phyloP scores from a whole-genome alignment of 78 protist species.

The Capsaspora owczarzaki region DNA sequence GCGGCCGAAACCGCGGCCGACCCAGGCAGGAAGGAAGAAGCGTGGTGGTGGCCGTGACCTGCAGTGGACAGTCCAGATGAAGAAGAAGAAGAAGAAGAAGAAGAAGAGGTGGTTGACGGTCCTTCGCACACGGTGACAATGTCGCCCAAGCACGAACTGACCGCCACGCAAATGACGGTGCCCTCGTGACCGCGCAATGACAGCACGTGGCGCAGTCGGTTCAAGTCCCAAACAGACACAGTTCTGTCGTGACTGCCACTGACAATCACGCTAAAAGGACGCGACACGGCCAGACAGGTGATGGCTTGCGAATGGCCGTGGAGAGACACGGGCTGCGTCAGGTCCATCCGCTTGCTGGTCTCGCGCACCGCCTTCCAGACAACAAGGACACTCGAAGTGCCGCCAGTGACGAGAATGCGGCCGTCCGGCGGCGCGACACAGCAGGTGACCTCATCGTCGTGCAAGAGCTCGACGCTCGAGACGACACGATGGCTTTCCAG shows the following conservation, averaged over 20 bases:
- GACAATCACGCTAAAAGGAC: constrained; percentile 30
- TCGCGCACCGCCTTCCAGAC: constrained; percentile 40
- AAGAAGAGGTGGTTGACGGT: background rate
- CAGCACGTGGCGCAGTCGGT: constrained; percentile 35
- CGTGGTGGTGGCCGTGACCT: too few relatives aligned
- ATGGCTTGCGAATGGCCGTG: constrained; percentile 54
- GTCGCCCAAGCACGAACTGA: background rate
- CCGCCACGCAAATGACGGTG: background rate
- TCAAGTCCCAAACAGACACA: constrained; percentile 60
- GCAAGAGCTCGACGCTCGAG: constrained; percentile 18
- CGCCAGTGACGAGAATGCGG: constrained; percentile 40
- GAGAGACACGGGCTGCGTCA: constrained; percentile 22
- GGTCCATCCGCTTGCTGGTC: constrained; percentile 23
- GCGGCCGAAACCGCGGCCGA: background rate
- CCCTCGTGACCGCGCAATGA: constrained; percentile 15
- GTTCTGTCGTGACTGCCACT: constrained; percentile 47
- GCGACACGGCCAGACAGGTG: constrained; percentile 33
- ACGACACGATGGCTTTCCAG: constrained; percentile 36
- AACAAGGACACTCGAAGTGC: constrained; percentile 30
- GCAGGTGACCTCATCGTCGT: constrained; percentile 45
- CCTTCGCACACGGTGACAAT: background rate
- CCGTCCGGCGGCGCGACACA: constrained; percentile 43
- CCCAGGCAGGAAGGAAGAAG: background rate
- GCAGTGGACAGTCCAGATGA: background rate
- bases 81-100: background rate